A percentile compares a stretch with the other conserved stretches of the same genome.
These are phyloP conservation scores for Phoma sp. DNA, from an alignment of 2,329 filamentous ascomycete species.

Conservation along the genomic window DNA sequence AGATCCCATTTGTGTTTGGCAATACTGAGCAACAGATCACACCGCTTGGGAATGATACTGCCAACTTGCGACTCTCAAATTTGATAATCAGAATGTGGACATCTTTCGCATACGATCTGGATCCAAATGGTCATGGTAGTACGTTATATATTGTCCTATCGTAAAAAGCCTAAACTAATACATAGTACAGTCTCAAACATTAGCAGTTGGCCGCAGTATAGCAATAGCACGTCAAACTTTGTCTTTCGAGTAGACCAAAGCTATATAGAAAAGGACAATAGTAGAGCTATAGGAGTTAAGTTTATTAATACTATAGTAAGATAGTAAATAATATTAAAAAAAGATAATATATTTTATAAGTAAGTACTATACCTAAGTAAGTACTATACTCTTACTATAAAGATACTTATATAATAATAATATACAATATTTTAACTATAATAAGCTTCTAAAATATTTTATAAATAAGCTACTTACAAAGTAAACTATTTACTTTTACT, in stretches of 20 bases:
- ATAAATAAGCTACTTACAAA: no score
- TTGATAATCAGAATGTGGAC: slow-evolving; percentile 43
- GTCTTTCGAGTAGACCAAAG: slow-evolving; percentile 38
- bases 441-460: no score
- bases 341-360: no score
- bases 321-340: slow-evolving; percentile 4
- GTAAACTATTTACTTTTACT: no score
- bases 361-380: no score
- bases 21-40: slow-evolving; percentile 38
- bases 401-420: no score
- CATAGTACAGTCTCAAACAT: slow-evolving; percentile 19
- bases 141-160: background rate
- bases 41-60: slow-evolving; percentile 33
- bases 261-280: slow-evolving; percentile 35
- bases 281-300: slow-evolving; percentile 28
- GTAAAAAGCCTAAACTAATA: background rate
- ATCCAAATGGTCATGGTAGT: slow-evolving; percentile 41
- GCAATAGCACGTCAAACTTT: slow-evolving; percentile 30
- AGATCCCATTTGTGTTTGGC: slow-evolving; percentile 44
- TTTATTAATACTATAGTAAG: slow-evolving; percentile 37
- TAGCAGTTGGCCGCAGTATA: slow-evolving; percentile 31
- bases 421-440: no score
- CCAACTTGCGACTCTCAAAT: slow-evolving; percentile 30
- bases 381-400: no score
- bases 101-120: slow-evolving; percentile 37